phyloP scores from a whole-genome alignment of 441 rosid species.

The Daphne laureola region DNA sequence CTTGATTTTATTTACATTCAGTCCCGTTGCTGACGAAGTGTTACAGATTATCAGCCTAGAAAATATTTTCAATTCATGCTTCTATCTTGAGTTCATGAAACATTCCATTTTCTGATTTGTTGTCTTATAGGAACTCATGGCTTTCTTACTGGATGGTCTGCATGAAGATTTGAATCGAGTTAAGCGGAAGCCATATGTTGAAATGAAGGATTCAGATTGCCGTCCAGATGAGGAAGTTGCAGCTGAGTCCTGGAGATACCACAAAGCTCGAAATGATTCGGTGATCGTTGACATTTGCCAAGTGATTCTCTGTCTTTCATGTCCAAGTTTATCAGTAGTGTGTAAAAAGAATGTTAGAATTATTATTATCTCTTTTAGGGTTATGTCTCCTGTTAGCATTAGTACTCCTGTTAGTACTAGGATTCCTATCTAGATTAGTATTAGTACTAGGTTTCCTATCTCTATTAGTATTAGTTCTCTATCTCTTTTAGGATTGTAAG shows the following conservation, averaged over 20 bases:
- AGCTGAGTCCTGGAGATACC: constrained; percentile 51
- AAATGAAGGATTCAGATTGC: constrained; percentile 48
- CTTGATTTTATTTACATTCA: no score
- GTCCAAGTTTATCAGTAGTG: constrained; percentile 3
- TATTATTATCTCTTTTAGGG: no score
- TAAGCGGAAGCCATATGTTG: constrained; percentile 54
- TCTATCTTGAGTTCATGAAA: no score
- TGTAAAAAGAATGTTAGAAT: background rate
- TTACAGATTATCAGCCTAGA: no score
- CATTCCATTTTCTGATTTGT: background rate
- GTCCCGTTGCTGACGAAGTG: no score
- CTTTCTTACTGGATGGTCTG: constrained; percentile 62
- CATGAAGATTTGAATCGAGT: constrained; percentile 74
- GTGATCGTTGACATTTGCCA: constrained; percentile 66
- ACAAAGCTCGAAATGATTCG: constrained; percentile 61
- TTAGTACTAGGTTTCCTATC: no score
- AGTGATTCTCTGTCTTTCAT: constrained; percentile 25
- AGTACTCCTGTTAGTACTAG: no score
- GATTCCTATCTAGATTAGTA: no score
- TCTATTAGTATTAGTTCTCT: no score
- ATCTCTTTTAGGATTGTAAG: no score
- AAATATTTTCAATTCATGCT: no score
- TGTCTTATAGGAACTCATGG: constrained; percentile 50
- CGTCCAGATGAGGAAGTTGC: constrained; percentile 65
- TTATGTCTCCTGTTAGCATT: no score